A percentile compares a stretch with the other conserved stretches of the same genome.
Evolutionary conservation across 2,329 filamentous ascomycete species (phyloP).

Genomic region (Exophiala aquamarina): DNA sequence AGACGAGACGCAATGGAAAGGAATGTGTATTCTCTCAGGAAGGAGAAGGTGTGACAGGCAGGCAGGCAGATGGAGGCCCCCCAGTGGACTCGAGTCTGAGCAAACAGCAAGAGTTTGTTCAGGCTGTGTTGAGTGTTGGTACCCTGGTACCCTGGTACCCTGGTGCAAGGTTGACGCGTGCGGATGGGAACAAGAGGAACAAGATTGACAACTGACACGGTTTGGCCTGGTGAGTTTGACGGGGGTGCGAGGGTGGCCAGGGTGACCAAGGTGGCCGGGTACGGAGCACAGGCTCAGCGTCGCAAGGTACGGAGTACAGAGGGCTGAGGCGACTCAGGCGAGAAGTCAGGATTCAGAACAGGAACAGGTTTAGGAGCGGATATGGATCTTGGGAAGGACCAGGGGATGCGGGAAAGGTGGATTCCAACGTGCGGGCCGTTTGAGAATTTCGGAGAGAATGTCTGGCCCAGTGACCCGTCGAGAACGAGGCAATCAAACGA

Average conservation of each 20-base stretch:
- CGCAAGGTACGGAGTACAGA: slow-evolving; percentile 1
- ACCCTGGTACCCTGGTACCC: not conserved
- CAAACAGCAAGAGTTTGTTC: no score
- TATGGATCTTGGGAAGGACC: slow-evolving; percentile 5
- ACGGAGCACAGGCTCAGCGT: no score
- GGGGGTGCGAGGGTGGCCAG: slow-evolving; percentile 6
- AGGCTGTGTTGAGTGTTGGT: no score
- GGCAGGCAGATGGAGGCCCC: not conserved
- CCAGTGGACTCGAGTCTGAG: not conserved
- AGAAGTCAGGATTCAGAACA: no score
- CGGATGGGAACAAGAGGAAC: slow-evolving; percentile 13
- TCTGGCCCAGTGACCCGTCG: no score
- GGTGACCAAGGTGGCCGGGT: not conserved
- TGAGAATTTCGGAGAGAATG: slow-evolving; percentile 6
- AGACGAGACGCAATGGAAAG: not conserved
- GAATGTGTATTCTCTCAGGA: not conserved
- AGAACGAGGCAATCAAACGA: no score
- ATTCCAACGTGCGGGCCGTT: slow-evolving; percentile 18
- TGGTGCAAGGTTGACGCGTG: slow-evolving; percentile 15
- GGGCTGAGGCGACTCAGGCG: no score
- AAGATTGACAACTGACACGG: slow-evolving; percentile 8
- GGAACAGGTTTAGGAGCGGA: slow-evolving; percentile 1
- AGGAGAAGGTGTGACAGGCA: slow-evolving; percentile 9
- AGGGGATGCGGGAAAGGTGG: slow-evolving; percentile 1
- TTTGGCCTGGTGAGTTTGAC: slow-evolving; percentile 1